Conservation (phyloP, 73 alveolate genomes). For the Symbiodinium natans region DNA sequence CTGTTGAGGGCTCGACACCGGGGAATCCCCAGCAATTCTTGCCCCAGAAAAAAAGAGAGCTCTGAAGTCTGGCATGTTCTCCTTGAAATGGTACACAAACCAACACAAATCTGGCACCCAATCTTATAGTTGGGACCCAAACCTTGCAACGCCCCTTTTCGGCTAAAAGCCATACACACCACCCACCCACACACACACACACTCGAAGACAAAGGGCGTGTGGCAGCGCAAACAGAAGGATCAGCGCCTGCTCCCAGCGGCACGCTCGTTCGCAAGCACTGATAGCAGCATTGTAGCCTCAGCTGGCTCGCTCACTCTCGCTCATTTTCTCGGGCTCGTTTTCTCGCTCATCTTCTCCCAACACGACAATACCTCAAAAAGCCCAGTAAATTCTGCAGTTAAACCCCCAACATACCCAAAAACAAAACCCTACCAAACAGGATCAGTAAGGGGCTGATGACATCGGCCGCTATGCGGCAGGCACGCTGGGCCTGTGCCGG, state of each 20-base stretch:
- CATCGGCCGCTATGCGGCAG: not conserved
- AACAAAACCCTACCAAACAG: too few species aligned
- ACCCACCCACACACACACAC: too few species aligned
- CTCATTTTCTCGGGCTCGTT: not conserved
- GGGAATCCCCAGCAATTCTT: too few species aligned
- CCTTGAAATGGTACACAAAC: not conserved
- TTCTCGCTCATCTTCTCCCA: not conserved
- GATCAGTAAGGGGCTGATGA: not conserved
- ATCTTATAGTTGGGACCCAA: not conserved
- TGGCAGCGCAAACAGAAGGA: not conserved
- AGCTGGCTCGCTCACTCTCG: not conserved
- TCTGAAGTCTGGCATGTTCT: not conserved
- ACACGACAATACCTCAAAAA: not conserved
- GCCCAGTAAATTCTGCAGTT: not conserved
- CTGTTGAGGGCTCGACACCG: too few species aligned
- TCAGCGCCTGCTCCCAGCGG: not conserved
- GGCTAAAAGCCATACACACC: too few species aligned
- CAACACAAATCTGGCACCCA: not conserved
- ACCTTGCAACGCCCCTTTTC: too few species aligned
- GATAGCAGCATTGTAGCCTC: not conserved
- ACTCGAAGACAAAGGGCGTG: too few species aligned
- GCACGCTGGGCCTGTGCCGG: not conserved
- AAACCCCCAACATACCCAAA: not conserved
- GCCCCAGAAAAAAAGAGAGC: not conserved
- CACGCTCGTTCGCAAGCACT: not conserved